Evolutionary conservation across 306 rosid genomes (phyloP).

Genomic region (Boehmeria nivea): DNA sequence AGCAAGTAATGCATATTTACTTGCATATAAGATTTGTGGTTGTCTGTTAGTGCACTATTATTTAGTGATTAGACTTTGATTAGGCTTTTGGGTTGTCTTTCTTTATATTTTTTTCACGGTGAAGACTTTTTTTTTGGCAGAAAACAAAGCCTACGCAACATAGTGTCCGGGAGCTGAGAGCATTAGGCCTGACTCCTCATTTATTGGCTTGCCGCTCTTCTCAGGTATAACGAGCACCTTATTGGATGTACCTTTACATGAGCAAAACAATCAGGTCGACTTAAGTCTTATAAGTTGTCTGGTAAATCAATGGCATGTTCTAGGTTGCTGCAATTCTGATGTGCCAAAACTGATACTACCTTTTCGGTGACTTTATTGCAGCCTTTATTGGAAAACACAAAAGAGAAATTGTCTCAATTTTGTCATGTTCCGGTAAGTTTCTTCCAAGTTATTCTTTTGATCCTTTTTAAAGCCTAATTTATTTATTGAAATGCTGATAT

Average conservation of each 20-base stretch:
- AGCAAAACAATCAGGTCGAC: neutral
- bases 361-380: constrained; percentile 31
- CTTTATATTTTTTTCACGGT: neutral
- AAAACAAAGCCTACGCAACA: constrained; percentile 98
- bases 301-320: neutral
- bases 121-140: constrained; percentile 29
- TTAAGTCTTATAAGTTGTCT: constrained; percentile 8
- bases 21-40: constrained; percentile 19
- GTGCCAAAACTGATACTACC: no score
- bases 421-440: constrained; percentile 96
- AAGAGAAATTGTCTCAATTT: constrained; percentile 86
- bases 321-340: no score
- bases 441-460: constrained; percentile 21
- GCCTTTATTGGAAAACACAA: constrained; percentile 85
- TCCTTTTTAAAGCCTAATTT: constrained; percentile 3
- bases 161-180: constrained; percentile 93
- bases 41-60: constrained; percentile 2
- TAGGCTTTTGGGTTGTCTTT: neutral
- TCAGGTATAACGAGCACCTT: constrained; percentile 48
- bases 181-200: constrained; percentile 93
- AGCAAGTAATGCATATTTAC: constrained; percentile 64
- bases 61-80: neutral
- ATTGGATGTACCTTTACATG: constrained; percentile 8
- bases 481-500: neutral
- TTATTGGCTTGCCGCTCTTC: constrained; percentile 94